These are phyloP conservation scores for Graphiopsis chlorocephala DNA, from an alignment of 2,329 filamentous ascomycete species.

Conservation along the genomic window DNA sequence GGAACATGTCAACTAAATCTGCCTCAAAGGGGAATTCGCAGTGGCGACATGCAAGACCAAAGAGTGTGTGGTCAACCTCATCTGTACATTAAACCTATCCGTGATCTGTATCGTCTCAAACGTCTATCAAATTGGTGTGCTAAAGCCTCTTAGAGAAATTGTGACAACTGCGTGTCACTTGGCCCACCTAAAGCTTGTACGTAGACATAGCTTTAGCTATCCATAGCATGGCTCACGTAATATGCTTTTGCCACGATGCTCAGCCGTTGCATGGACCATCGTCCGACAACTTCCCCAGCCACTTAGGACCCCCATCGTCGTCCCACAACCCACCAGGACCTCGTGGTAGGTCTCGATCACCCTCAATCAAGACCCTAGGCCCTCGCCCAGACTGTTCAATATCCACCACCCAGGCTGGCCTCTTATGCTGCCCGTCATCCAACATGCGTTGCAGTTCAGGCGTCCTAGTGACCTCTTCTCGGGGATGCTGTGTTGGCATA, in stretches of 20 bases:
- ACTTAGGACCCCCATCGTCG: neutral
- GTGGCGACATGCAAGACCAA: neutral
- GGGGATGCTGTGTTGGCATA: neutral
- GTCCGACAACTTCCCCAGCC: slow-evolving; percentile 1
- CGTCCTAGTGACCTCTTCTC: neutral
- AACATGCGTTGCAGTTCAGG: slow-evolving; percentile 7
- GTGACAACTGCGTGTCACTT: neutral
- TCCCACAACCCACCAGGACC: neutral
- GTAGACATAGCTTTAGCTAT: neutral
- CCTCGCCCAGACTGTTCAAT: slow-evolving; percentile 18
- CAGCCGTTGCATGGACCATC: neutral
- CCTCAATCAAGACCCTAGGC: slow-evolving; percentile 19
- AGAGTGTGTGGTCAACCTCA: neutral
- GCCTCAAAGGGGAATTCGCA: neutral
- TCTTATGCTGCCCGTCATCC: neutral
- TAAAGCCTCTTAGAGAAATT: too few species aligned
- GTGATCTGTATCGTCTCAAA: neutral
- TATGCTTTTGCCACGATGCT: neutral
- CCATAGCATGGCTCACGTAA: neutral
- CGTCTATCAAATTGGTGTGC: neutral
- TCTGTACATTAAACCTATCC: neutral
- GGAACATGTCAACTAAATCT: neutral
- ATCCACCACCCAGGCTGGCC: slow-evolving; percentile 18
- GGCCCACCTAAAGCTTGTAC: neutral
- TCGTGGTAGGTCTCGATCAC: slow-evolving; percentile 12